phyloP scores from a whole-genome alignment of 2,329 filamentous ascomycete genomes.

The Penicillium sp. region DNA sequence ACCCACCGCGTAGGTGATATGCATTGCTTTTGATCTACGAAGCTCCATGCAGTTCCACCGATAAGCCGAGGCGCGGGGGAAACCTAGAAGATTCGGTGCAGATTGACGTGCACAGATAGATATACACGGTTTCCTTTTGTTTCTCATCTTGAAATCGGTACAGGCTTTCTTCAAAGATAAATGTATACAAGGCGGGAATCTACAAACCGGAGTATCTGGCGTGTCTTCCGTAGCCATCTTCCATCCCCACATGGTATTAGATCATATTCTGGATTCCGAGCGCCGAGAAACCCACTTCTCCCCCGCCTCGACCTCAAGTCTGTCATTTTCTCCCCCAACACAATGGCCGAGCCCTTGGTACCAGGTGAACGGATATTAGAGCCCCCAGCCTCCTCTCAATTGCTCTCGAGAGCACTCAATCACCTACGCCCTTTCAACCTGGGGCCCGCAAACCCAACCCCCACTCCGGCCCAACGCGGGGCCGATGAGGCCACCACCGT shows the following conservation, averaged over 20 bases:
- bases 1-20: background rate
- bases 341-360: constrained; percentile 10
- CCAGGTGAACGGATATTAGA: constrained; percentile 1
- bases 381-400: background rate
- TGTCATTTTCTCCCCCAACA: background rate
- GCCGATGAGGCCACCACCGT: background rate
- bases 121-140: background rate
- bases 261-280: constrained; percentile 13
- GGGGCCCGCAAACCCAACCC: background rate
- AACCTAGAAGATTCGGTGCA: constrained; percentile 8
- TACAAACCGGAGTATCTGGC: background rate
- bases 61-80: constrained; percentile 8
- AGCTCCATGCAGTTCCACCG: constrained; percentile 3
- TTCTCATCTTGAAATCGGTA: background rate
- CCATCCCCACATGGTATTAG: constrained; percentile 15
- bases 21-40: background rate
- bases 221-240: background rate
- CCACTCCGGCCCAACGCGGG: constrained; percentile 7
- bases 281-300: constrained; percentile 16
- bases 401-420: constrained; percentile 8
- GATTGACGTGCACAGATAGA: background rate
- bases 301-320: constrained; percentile 14
- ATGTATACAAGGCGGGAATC: background rate
- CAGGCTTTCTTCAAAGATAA: background rate
- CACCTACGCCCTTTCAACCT: constrained; percentile 18